Percentiles rank a stretch among this genome's conserved stretches.
Conservation (phyloP, 139 green algal genomes). For the Pleodorina starrii region DNA sequence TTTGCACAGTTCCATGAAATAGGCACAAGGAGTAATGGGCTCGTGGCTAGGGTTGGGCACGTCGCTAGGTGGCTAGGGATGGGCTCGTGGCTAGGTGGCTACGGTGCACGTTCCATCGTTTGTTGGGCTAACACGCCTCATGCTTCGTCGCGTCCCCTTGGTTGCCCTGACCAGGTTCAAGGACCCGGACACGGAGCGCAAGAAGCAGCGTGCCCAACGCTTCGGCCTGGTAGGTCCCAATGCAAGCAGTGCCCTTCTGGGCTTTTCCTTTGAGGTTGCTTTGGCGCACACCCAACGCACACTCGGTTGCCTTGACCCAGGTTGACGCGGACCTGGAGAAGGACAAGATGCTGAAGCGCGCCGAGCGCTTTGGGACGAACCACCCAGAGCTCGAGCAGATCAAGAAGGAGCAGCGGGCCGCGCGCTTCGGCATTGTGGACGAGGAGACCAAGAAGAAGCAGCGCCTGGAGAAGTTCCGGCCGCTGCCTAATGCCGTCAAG, state of each 20-base stretch:
- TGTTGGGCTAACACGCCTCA: no score
- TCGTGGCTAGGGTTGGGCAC: no score
- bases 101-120: no score
- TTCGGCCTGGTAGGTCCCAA: slow-evolving; percentile 57
- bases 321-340: slow-evolving; percentile 57
- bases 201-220: slow-evolving; percentile 51
- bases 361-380: slow-evolving; percentile 49
- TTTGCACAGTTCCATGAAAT: no score
- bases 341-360: slow-evolving; percentile 60
- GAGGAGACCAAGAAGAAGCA: slow-evolving; percentile 59
- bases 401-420: slow-evolving; percentile 52
- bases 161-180: slow-evolving; percentile 50
- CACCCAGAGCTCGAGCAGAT: slow-evolving; percentile 50
- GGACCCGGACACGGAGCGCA: slow-evolving; percentile 43
- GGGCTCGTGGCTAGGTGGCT: no score
- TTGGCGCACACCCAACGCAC: no score
- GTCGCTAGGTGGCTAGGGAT: no score
- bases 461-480: slow-evolving; percentile 52
- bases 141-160: no score
- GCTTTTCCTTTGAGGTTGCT: no score
- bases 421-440: slow-evolving; percentile 53
- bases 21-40: no score
- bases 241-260: no score
- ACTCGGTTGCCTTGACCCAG: no score
- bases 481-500: slow-evolving; percentile 19